Base-by-base conservation (phyloP, 2,329 filamentous ascomycete genomes). In the Paracoccidioides brasiliensis region DNA sequence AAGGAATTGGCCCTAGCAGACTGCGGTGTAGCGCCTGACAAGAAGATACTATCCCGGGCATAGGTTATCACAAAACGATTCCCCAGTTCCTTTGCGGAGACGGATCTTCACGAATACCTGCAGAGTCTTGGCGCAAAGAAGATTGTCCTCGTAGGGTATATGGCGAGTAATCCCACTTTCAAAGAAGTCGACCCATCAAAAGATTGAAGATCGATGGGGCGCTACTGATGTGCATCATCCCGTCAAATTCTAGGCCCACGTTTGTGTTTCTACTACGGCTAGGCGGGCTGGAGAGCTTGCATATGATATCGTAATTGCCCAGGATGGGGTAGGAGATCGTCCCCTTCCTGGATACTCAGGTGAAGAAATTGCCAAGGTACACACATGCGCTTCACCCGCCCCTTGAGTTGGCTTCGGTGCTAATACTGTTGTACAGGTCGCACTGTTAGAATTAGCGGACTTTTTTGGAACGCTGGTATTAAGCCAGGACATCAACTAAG, bases 281-380 rank as follows among this genome's bases (percentile, higher is more conserved):
- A 72, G 83, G 46, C 77, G 82, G 52, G 84, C 74, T 1, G 73
- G 70, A 4, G 78, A 86, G 66, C 71, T 74, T 38, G 84, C 82
- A 0, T 85, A 81, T 63, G 82, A 87, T 63, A 78, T 85, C 30
- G 55, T 85, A 1, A 64, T 86, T 28, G 79, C 76, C 0, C 73
- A 78, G 61, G 84, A 85, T 64, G 82, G 75, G 0, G 77, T 87
- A 41, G 83, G 84, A 0, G 83, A 86, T 66, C 69, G 84, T 7
- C 76, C 85, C 64, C 84, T 86, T 46, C 83, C 83, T 0, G 82
- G 82, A 0, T 78, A 76, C 0, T 70, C 72, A 5, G 82, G 78
- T 0, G 74, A 76, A 9, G 76, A 82, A 55, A 64, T 85, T 28
- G 77, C 72, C 7, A 72, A 72, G 45, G 68, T 66, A 54, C 30